Evolutionary conservation across 768 basidiomycete genomes (phyloP), one percentile per base, ranked within the genome.

Genomic region (Mycena floridula): DNA sequence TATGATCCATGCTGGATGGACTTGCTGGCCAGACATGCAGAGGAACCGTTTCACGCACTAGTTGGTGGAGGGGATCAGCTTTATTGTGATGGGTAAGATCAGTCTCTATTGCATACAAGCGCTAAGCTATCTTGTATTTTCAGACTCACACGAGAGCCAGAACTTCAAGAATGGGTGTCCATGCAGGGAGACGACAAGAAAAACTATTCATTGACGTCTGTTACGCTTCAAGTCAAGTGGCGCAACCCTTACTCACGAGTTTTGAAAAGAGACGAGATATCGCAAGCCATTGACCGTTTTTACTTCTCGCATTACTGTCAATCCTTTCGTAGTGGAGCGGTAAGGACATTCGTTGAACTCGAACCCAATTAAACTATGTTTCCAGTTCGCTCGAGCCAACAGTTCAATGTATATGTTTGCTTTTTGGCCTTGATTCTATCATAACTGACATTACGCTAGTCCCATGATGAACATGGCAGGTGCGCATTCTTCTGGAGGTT

Each of bases 1-100:
- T 90, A 86, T 53, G 93, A 94, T 59, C 91, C 90, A 6, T 79
- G 97, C 9, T 99, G 95, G 95, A 73, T 81, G 49, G 94, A 99
- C 64, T 65, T 99, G n/a, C 75, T 98, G 21, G 66, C 77, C 35
- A 82, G 86, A 54, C 96, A 98, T 54, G 70, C 76, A 2, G 75
- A 80, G 55, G 67, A 69, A 46, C 93, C 95, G 0, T 92, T 92
- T 59, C 95, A 99, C 56, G 79, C 72, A n/a, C 72, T 98, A 26
- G 83, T 96, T 5, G 95, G 95, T 15, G 95, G 95, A 16, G 92
- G 93, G 9, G 92, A 95, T 60, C 93, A 95, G 59, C 70, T 96
- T 15, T 96, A 92, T 55, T 90, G 89, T 50, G 89, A 92, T 52
- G 67, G 72, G 85, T 84, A 54, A 36, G 80, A 56, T 43, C 32